Percentiles rank a stretch among this genome's conserved stretches.
phyloP scores from a whole-genome alignment of 306 rosid species.

The Trifolium repens region DNA sequence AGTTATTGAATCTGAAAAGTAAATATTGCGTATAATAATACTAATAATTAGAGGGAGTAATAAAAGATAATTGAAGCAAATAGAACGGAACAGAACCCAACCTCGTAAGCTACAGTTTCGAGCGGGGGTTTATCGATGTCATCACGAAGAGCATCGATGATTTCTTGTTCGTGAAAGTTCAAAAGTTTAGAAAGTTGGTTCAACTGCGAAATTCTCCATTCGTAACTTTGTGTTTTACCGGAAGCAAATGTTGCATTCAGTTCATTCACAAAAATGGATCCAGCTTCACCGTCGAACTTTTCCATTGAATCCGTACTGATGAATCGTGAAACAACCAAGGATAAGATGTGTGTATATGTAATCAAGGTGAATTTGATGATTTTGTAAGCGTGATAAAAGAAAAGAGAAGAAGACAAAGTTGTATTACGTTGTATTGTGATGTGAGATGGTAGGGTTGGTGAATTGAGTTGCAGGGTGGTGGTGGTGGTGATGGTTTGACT shows the following conservation, averaged over 20 bases:
- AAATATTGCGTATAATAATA: no score
- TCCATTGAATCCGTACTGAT: background rate
- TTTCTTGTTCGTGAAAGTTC: constrained; percentile 20
- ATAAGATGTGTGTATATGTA: no score
- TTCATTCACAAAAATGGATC: constrained; percentile 33
- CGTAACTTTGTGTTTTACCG: constrained; percentile 45
- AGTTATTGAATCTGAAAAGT: no score
- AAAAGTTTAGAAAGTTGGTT: constrained; percentile 22
- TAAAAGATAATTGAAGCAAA: no score
- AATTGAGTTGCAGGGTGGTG: background rate
- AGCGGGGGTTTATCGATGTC: constrained; percentile 65
- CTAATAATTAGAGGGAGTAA: no score
- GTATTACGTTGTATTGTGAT: no score
- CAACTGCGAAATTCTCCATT: constrained; percentile 51
- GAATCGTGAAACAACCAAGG: background rate
- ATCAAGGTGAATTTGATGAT: background rate
- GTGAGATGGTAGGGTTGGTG: background rate
- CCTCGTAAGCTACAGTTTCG: constrained; percentile 74
- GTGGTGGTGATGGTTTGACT: no score
- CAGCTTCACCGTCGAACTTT: constrained; percentile 33
- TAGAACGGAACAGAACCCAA: background rate
- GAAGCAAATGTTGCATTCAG: constrained; percentile 36
- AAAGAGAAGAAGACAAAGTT: background rate
- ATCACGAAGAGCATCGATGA: constrained; percentile 44
- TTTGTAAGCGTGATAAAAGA: background rate